A percentile compares a stretch with the other conserved stretches of the same genome.
Conservation (phyloP, 2,329 filamentous ascomycete species). For the Lecanicillium sp. region DNA sequence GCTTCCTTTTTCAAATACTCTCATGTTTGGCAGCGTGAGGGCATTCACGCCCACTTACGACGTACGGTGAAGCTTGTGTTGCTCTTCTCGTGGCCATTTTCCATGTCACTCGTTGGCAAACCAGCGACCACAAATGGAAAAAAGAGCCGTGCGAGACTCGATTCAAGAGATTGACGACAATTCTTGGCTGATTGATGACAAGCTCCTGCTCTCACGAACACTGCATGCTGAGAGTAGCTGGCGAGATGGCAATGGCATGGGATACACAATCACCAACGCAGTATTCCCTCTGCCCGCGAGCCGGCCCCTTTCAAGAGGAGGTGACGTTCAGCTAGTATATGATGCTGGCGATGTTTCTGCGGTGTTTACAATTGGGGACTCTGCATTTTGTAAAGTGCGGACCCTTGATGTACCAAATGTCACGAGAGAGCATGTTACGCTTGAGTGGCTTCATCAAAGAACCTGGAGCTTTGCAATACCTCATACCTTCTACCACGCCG, state of each 20-base stretch:
- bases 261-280: slow-evolving; percentile 4
- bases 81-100: too few species aligned
- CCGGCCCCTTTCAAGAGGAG: not conserved
- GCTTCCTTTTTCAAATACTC: too few species aligned
- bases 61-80: too few species aligned
- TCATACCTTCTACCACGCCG: slow-evolving; percentile 12
- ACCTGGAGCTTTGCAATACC: slow-evolving; percentile 12
- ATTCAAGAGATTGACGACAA: slow-evolving; percentile 9
- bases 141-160: not conserved
- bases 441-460: slow-evolving; percentile 8
- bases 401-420: slow-evolving; percentile 2
- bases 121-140: not conserved
- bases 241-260: slow-evolving; percentile 3
- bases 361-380: slow-evolving; percentile 12
- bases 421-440: slow-evolving; percentile 13
- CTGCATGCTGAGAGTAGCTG: not conserved
- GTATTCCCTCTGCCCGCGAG: not conserved
- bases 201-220: slow-evolving; percentile 6
- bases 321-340: slow-evolving; percentile 7
- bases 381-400: slow-evolving; percentile 13
- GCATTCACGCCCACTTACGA: too few species aligned
- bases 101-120: not conserved
- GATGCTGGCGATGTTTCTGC: slow-evolving; percentile 8
- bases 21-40: too few species aligned
- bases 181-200: slow-evolving; percentile 8